Evolutionary conservation across 139 green algal genomes (phyloP).

Genomic region (Chlorella sp.): DNA sequence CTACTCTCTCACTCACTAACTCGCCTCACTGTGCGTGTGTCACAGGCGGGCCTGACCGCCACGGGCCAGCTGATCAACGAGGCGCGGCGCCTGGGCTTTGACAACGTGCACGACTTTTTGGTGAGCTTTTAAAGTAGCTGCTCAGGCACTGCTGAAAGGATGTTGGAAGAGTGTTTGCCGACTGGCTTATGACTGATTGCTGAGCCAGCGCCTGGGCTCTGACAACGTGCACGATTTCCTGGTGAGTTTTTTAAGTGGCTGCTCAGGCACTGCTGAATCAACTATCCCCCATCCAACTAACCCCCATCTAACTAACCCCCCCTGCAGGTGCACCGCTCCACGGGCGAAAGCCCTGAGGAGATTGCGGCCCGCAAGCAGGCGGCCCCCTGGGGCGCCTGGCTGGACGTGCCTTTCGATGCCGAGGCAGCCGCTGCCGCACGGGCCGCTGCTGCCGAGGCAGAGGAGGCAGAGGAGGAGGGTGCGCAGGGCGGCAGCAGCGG

Average conservation of each 20-base stretch:
- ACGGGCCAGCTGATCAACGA: slow-evolving; percentile 70
- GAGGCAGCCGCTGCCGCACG: not conserved
- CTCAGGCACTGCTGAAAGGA: not conserved
- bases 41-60: slow-evolving; percentile 61
- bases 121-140: slow-evolving; percentile 19
- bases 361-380: slow-evolving; percentile 61
- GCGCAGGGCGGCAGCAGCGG: not conserved
- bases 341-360: slow-evolving; percentile 49
- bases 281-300: not conserved
- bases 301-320: too few relatives aligned
- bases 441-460: not conserved
- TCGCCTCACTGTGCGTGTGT: not conserved
- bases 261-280: not conserved
- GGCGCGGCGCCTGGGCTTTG: slow-evolving; percentile 67
- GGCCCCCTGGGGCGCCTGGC: slow-evolving; percentile 59
- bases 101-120: slow-evolving; percentile 87
- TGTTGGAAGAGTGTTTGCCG: too few relatives aligned
- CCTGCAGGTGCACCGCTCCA: slow-evolving; percentile 57
- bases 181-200: too few relatives aligned
- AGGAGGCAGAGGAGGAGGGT: not conserved
- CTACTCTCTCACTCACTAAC: too few relatives aligned
- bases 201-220: slow-evolving; percentile 69
- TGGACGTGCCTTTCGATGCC: slow-evolving; percentile 21
- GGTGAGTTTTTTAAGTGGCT: too few relatives aligned
- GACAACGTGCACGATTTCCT: slow-evolving; percentile 46